Evolutionary conservation across 1,284 basidiomycete genomes (phyloP).

Genomic region (Ustanciosporium gigantosporum): DNA sequence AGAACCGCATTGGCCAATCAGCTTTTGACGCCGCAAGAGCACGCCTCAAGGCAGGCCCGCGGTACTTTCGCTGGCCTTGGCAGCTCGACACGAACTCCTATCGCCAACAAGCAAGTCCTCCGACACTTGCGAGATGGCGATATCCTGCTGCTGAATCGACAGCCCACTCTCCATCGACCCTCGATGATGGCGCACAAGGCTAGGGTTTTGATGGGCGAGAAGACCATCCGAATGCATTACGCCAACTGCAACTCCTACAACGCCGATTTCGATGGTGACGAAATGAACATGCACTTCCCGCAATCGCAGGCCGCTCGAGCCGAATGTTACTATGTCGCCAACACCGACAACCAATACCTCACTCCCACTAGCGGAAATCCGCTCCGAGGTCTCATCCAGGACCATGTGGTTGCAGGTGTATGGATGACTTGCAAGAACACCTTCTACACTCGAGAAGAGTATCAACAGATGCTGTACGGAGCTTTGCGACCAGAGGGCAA

Average conservation of each 20-base stretch:
- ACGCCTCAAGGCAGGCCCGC: slow-evolving; percentile 61
- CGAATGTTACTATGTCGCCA: slow-evolving; percentile 77
- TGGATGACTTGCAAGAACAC: slow-evolving; percentile 98
- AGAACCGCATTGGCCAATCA: slow-evolving; percentile 96
- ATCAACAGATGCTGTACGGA: slow-evolving; percentile 94
- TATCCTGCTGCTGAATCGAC: slow-evolving; percentile 92
- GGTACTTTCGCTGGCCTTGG: slow-evolving; percentile 58
- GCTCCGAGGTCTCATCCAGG: slow-evolving; percentile 95
- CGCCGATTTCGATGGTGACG: slow-evolving; percentile 99
- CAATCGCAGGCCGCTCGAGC: slow-evolving; percentile 92
- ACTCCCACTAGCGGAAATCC: slow-evolving; percentile 98
- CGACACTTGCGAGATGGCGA: slow-evolving; percentile 94
- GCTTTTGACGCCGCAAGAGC: slow-evolving; percentile 86
- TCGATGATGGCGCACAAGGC: slow-evolving; percentile 99
- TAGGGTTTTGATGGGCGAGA: slow-evolving; percentile 88
- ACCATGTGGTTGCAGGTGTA: slow-evolving; percentile 96
- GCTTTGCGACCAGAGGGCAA: slow-evolving; percentile 87
- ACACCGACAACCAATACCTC: slow-evolving; percentile 98
- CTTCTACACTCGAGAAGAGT: slow-evolving; percentile 93
- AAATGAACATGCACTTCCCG: slow-evolving; percentile 99
- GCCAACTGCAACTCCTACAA: slow-evolving; percentile 99
- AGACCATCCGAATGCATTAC: slow-evolving; percentile 99
- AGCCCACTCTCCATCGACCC: slow-evolving; percentile 98
- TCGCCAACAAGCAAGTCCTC: slow-evolving; percentile 94
- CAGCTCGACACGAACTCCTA: slow-evolving; percentile 58